A percentile compares a stretch with the other conserved stretches of the same genome.
phyloP scores from a whole-genome alignment of 176 grass and related monocot species.

The Alloteropsis semialata region DNA sequence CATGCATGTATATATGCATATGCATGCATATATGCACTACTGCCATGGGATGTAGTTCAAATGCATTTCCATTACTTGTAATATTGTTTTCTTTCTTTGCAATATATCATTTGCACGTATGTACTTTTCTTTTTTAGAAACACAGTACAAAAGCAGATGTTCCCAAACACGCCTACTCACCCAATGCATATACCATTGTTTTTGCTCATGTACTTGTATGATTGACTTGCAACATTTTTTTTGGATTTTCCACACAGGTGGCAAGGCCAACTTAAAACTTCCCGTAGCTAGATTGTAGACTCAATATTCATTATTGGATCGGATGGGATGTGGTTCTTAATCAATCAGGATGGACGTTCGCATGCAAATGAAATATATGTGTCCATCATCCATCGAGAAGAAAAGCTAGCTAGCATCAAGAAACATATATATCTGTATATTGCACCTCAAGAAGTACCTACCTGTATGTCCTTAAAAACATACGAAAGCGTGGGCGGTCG shows the following conservation, averaged over 20 bases:
- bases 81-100: no score
- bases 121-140: neutral
- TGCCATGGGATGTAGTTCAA: neutral
- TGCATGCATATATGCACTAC: neutral
- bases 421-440: slow-evolving; percentile 14
- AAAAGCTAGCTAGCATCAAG: slow-evolving; percentile 14
- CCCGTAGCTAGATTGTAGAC: neutral
- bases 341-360: neutral
- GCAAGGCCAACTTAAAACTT: slow-evolving; percentile 39
- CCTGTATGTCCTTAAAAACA: slow-evolving; percentile 14
- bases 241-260: slow-evolving; percentile 51
- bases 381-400: slow-evolving; percentile 3
- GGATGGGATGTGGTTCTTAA: slow-evolving; percentile 31
- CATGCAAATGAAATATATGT: slow-evolving; percentile 1
- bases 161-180: no score
- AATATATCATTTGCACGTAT: neutral
- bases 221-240: no score
- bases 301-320: slow-evolving; percentile 23
- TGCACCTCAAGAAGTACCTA: slow-evolving; percentile 26
- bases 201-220: neutral
- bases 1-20: neutral
- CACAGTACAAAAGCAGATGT: no score
- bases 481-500: slow-evolving; percentile 19
- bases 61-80: neutral
- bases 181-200: neutral